These are phyloP conservation scores for Quercus gilva DNA, from an alignment of 306 rosid species.

Conservation along the genomic window DNA sequence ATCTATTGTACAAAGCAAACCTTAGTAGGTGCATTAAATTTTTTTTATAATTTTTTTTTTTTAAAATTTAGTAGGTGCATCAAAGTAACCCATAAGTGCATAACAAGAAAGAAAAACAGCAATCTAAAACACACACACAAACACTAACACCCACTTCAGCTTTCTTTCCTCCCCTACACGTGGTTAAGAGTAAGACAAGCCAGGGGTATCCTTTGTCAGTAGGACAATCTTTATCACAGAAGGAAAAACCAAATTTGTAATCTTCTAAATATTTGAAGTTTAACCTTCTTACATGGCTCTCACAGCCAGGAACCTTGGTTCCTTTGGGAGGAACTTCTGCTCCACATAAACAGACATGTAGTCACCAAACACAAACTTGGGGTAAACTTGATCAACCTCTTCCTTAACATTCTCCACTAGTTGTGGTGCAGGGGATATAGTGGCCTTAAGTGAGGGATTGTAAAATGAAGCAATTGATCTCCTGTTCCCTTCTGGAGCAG, in stretches of 20 bases:
- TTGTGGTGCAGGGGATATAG: constrained; percentile 78
- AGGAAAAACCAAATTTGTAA: not conserved
- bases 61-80: constrained; percentile 11
- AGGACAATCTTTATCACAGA: constrained; percentile 19
- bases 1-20: constrained; percentile 35
- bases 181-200: constrained; percentile 37
- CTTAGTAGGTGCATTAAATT: not conserved
- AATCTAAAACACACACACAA: constrained; percentile 20
- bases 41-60: too few relatives aligned
- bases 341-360: constrained; percentile 83
- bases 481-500: constrained; percentile 56
- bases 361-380: constrained; percentile 86
- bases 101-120: constrained; percentile 17
- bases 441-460: constrained; percentile 82
- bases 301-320: constrained; percentile 84
- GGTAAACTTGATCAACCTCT: constrained; percentile 55
- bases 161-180: constrained; percentile 27
- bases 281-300: constrained; percentile 41
- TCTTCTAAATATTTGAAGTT: not conserved
- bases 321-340: constrained; percentile 93
- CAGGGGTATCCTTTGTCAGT: constrained; percentile 31
- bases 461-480: constrained; percentile 92
- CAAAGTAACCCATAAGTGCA: constrained; percentile 23
- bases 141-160: constrained; percentile 38
- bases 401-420: constrained; percentile 46